Percentiles rank a stretch among this genome's conserved stretches.
Conservation (phyloP, 2,329 filamentous ascomycete genomes). For the Coniochaeta prunicola region DNA sequence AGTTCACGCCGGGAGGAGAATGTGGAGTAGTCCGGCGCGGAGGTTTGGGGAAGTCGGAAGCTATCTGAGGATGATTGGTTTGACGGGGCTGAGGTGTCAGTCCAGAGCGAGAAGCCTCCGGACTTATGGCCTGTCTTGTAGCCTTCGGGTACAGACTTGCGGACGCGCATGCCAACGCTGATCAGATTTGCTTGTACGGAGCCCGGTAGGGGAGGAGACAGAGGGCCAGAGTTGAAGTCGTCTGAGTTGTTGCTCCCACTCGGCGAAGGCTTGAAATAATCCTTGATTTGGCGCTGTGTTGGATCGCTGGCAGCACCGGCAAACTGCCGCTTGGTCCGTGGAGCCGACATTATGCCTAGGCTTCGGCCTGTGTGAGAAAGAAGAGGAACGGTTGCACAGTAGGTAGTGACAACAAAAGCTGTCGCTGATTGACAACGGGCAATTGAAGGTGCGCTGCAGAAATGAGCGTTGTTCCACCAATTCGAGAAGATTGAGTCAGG, state of each 20-base stretch:
- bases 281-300: constrained; percentile 55
- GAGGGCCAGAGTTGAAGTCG: constrained; percentile 16
- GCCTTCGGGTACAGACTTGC: constrained; percentile 87
- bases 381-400: too few relatives aligned
- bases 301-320: constrained; percentile 51
- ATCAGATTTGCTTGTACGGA: constrained; percentile 76
- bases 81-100: constrained; percentile 20
- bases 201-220: constrained; percentile 47
- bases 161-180: constrained; percentile 86
- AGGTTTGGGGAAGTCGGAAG: constrained; percentile 2
- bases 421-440: too few relatives aligned
- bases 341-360: constrained; percentile 36
- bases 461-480: neutral
- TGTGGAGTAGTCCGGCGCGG: constrained; percentile 11
- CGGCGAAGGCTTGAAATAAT: constrained; percentile 42
- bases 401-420: too few relatives aligned
- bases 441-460: neutral
- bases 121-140: constrained; percentile 67
- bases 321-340: constrained; percentile 54
- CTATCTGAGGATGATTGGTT: neutral
- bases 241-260: constrained; percentile 19
- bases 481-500: neutral
- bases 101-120: constrained; percentile 45
- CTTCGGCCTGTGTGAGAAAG: too few relatives aligned
- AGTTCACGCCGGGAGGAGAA: constrained; percentile 46